Conservation (phyloP, 305 asterid species). For the Fraxinus nigra region DNA sequence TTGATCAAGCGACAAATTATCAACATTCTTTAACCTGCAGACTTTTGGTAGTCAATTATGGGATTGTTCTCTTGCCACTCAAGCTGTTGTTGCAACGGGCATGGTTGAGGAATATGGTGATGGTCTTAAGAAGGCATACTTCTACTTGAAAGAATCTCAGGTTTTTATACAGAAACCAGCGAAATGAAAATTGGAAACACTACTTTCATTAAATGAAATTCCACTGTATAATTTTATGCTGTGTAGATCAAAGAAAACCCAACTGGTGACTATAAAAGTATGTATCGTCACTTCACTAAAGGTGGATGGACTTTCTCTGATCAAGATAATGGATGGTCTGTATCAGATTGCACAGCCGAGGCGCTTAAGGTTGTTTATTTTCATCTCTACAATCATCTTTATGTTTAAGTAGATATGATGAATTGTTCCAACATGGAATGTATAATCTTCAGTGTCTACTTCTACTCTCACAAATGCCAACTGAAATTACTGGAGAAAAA, state of each 20-base stretch:
- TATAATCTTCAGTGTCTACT: conserved; percentile 44
- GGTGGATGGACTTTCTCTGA: conserved; percentile 90
- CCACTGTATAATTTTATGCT: neutral
- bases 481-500: conserved; percentile 56
- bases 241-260: conserved; percentile 59
- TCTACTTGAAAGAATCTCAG: conserved; percentile 71
- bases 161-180: conserved; percentile 15
- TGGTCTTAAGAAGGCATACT: conserved; percentile 62
- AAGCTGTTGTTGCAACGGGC: conserved; percentile 62
- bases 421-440: neutral
- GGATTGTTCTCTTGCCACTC: conserved; percentile 66
- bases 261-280: conserved; percentile 47
- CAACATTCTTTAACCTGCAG: conserved; percentile 17
- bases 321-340: conserved; percentile 91
- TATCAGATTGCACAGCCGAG: conserved; percentile 77
- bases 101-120: conserved; percentile 80
- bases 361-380: conserved; percentile 45
- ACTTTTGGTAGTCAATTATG: conserved; percentile 77
- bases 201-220: neutral
- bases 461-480: conserved; percentile 59
- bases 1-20: neutral
- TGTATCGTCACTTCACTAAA: conserved; percentile 78
- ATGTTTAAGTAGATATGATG: too few species aligned
- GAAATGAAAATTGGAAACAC: neutral
- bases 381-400: neutral